Evolutionary conservation across 495 filamentous ascomycete species (phyloP), one percentile per base, ranked within the genome.

Genomic region (Platismatia glauca): DNA sequence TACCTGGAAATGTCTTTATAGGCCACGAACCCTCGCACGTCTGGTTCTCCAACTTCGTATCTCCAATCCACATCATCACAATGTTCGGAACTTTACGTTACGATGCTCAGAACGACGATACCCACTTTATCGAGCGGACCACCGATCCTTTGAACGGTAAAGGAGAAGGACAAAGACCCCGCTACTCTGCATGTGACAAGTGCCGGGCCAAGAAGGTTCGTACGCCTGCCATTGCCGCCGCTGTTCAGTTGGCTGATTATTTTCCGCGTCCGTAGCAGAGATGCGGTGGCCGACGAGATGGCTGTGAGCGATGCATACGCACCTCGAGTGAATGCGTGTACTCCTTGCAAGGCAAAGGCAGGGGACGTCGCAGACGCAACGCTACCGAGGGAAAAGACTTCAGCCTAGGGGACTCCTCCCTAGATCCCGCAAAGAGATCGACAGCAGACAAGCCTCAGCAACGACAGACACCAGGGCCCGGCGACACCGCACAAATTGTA

Each of bases 271-370:
- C 31, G 27, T n/a, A 53, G 50, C 50, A 53, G 33, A 31, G 29
- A 53, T 53, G 50, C 16, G 50, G 50, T 33, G 50, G 50, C 29
- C 15, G 50, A 31, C 50, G 50, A 53, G 50, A 53, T 33, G 50
- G 50, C 2, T 53, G 50, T 33, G 50, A 53, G 9, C 27, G 50
- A 33, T 53, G 50, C 29, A 18, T 53, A 18, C 50, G 50, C 1
- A 53, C 50, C 50, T 53, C 50, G 7, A 53, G 50, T 53, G 50
- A 53, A 53, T 53, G 50, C 50, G 50, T 53, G 5, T 53, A 53
- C 29, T 53, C 50, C 3, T 20, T 53, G 29, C 50, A 53, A 53
- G 50, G 50, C 50, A 53, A 53, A 53, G 50, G 50, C 13, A 33
- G 50, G 6, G 50, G 50, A 20, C 50, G 50, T 9, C 50, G 50